These are phyloP conservation scores for Pseudonitzschia pungens DNA, from an alignment of 108 stramenopile species.

Conservation along the genomic window DNA sequence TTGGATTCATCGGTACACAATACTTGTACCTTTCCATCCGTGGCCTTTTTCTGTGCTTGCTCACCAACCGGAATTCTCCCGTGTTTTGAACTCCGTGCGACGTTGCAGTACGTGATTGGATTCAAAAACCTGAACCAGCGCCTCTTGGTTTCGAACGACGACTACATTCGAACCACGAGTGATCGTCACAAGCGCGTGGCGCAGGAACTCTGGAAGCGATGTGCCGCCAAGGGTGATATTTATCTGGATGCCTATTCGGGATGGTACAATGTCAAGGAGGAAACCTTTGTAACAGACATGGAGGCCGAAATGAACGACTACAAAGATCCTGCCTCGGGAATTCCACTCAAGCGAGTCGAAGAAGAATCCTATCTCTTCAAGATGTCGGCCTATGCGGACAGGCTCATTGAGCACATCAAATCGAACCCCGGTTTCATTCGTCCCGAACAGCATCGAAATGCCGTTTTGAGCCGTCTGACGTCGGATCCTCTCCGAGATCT, in stretches of 20 bases:
- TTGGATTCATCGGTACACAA: too few relatives aligned
- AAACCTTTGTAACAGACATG: conserved; percentile 94
- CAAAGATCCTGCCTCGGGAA: conserved; percentile 85
- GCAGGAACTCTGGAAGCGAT: conserved; percentile 86
- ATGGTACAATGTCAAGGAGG: conserved; percentile 98
- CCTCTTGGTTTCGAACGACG: conserved; percentile 90
- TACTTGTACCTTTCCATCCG: too few relatives aligned
- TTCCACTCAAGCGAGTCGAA: conserved; percentile 90
- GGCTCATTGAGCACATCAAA: conserved; percentile 79
- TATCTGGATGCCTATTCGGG: conserved; percentile 91
- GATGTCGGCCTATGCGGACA: conserved; percentile 90
- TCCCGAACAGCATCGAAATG: conserved; percentile 85
- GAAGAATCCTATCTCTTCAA: conserved; percentile 98
- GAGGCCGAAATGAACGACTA: conserved; percentile 89
- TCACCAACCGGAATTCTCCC: not conserved
- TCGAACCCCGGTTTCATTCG: conserved; percentile 90
- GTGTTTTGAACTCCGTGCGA: not conserved
- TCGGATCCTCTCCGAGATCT: conserved; percentile 87
- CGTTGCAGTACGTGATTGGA: conserved; percentile 70
- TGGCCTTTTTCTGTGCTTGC: not conserved
- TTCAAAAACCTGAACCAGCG: conserved; percentile 93
- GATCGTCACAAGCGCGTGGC: conserved; percentile 86
- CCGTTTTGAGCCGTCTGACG: conserved; percentile 81
- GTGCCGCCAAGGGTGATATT: conserved; percentile 87
- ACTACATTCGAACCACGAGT: conserved; percentile 95